Conservation (phyloP, 805 yeast genomes). For the Metschnikowia gelsemii region DNA sequence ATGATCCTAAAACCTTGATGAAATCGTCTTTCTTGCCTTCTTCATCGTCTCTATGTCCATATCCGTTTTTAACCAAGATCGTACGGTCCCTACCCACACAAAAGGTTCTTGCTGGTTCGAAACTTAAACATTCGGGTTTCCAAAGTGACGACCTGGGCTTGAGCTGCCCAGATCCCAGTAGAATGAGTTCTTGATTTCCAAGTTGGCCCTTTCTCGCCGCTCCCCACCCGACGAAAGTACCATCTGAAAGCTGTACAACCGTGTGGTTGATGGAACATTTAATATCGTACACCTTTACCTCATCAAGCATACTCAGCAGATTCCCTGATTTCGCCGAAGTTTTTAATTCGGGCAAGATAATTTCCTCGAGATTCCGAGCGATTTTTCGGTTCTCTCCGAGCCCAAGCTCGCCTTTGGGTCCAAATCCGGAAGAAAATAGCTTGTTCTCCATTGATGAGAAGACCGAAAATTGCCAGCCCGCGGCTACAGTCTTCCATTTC, state of each 20-base stretch:
- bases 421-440: constrained; percentile 59
- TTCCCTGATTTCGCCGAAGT: too few species aligned
- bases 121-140: constrained; percentile 24
- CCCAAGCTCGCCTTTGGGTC: constrained; percentile 77
- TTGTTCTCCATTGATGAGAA: constrained; percentile 42
- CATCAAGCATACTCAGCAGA: too few species aligned
- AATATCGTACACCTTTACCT: constrained; percentile 14
- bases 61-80: constrained; percentile 28
- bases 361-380: background rate
- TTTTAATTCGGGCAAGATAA: constrained; percentile 11
- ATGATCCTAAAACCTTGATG: constrained; percentile 23
- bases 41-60: too few species aligned
- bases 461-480: constrained; percentile 81
- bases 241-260: constrained; percentile 38
- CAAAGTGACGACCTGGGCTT: constrained; percentile 23
- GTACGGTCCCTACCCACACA: constrained; percentile 63
- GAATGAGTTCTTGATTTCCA: constrained; percentile 16
- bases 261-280: constrained; percentile 48
- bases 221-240: constrained; percentile 65
- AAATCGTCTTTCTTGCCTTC: too few species aligned
- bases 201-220: constrained; percentile 62
- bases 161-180: constrained; percentile 5
- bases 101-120: constrained; percentile 18
- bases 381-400: constrained; percentile 24
- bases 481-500: constrained; percentile 49